Evolutionary conservation across 108 stramenopile genomes (phyloP), one percentile per base, ranked within the genome.

Genomic region (Skeletonema costatum): DNA sequence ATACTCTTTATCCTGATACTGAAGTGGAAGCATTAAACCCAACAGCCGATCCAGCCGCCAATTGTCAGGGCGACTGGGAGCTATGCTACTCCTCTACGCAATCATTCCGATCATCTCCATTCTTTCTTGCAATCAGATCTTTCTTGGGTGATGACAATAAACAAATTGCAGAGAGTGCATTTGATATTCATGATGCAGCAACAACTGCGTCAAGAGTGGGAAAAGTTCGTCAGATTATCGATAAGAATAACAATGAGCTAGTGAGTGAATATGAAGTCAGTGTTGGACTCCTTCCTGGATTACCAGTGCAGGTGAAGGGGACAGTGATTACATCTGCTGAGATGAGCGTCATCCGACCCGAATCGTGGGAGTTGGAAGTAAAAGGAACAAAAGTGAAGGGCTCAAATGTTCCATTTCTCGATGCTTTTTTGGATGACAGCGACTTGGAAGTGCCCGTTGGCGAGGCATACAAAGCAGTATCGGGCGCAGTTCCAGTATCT

Each of bases 61-160:
- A 91, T 58, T 90, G 90, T 51, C 65, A 87, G 65, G 93, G 93
- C 17, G 93, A 92, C 61, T 95, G 93, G 93, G 91, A 92, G 69
- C 81, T 95, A 33, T 86, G 87, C 39, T 82, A 88, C 60, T 81
- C 85, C 42, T 87, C 81, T n/a, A 95, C 93, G 3, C 93, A 95
- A 76, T 84, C 91, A 35, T 95, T 95, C 78, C 87, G 90, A 4
- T 88, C 87, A 4, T 88, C 87, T 77, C 92, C 93, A 2, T 95
- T 95, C 78, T 95, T 95, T 50, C 86, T 87, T 60, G 70, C 91
- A 29, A 80, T 92, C 44, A 82, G 91, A 16, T 73, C 85, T 2
- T 81, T 85, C 36, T 59, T 86, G 60, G 87, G 87, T 19, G 90
- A 91, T 51, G 81, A 88, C 17, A 88, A 91, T 71, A 81, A 85